Percentiles rank a stretch among this genome's conserved stretches.
Evolutionary conservation across 139 green algal genomes (phyloP).

Genomic region (Ettlia oleoabundans): DNA sequence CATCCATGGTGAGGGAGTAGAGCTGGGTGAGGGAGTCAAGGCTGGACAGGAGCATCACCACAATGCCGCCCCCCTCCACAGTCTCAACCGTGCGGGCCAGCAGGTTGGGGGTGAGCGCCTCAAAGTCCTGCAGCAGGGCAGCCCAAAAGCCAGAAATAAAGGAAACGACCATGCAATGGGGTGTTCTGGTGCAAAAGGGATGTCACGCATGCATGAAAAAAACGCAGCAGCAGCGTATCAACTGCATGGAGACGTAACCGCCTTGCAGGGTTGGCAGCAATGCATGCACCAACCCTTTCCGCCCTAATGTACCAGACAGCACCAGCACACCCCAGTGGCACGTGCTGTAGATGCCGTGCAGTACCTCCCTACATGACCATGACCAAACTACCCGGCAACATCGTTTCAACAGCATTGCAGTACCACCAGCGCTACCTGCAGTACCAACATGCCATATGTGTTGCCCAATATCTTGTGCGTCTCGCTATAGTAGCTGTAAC

Average conservation of each 20-base stretch:
- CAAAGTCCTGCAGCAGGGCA: constrained; percentile 91
- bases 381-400: constrained; percentile 3
- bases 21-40: constrained; percentile 91
- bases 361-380: too few relatives aligned
- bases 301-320: too few relatives aligned
- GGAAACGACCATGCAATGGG: not conserved
- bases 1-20: constrained; percentile 98
- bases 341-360: too few relatives aligned
- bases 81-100: constrained; percentile 97
- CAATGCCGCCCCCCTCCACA: constrained; percentile 95
- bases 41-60: constrained; percentile 92
- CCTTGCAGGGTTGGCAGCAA: too few relatives aligned
- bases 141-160: not conserved
- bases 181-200: not conserved
- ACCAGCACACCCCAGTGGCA: too few relatives aligned
- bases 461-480: constrained; percentile 97
- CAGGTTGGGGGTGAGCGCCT: constrained; percentile 98
- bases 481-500: constrained; percentile 98
- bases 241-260: too few relatives aligned
- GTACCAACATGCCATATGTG: constrained; percentile 99
- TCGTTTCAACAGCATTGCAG: not conserved
- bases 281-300: too few relatives aligned
- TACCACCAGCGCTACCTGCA: constrained; percentile 73
- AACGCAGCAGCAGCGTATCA: too few relatives aligned
- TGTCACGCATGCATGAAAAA: too few relatives aligned